Evolutionary conservation across 192 early-diverging fungal genomes (phyloP).

Genomic region (Gigaspora rosea): DNA sequence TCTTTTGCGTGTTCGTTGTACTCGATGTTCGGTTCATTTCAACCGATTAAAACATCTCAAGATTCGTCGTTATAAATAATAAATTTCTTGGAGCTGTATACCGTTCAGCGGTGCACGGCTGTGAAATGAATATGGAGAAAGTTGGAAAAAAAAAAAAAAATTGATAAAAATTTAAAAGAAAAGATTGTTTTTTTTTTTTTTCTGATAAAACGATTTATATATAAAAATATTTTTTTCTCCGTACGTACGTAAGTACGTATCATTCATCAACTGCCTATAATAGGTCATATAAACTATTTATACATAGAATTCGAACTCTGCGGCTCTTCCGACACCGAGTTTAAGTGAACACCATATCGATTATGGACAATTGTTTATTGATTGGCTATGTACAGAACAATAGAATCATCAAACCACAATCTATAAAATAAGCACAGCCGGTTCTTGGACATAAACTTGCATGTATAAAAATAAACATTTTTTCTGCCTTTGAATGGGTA

Average conservation of each 20-base stretch:
- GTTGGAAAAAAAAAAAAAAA: not conserved
- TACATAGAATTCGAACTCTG: no score
- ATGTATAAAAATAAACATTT: not conserved
- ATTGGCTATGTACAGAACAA: no score
- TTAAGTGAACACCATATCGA: no score
- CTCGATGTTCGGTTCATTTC: constrained; percentile 31
- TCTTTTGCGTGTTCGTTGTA: constrained; percentile 14
- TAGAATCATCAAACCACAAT: no score
- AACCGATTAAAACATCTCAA: constrained; percentile 26
- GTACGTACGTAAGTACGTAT: not conserved
- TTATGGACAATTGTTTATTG: no score
- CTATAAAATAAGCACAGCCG: no score
- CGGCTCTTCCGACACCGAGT: no score
- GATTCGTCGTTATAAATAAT: constrained; percentile 30
- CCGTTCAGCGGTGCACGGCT: constrained; percentile 27
- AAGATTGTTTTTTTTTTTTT: constrained; percentile 14
- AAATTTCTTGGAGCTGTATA: constrained; percentile 26
- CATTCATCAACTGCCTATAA: not conserved
- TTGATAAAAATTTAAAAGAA: not conserved
- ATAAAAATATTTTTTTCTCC: not conserved
- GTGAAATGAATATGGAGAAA: constrained; percentile 3
- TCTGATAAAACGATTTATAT: constrained; percentile 10
- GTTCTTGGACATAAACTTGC: not conserved
- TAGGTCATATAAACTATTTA: no score
- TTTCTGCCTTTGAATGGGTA: constrained; percentile 11